These are phyloP conservation scores for Aspergillus piperis DNA, from an alignment of 2,329 filamentous ascomycete genomes.

Conservation along the genomic window DNA sequence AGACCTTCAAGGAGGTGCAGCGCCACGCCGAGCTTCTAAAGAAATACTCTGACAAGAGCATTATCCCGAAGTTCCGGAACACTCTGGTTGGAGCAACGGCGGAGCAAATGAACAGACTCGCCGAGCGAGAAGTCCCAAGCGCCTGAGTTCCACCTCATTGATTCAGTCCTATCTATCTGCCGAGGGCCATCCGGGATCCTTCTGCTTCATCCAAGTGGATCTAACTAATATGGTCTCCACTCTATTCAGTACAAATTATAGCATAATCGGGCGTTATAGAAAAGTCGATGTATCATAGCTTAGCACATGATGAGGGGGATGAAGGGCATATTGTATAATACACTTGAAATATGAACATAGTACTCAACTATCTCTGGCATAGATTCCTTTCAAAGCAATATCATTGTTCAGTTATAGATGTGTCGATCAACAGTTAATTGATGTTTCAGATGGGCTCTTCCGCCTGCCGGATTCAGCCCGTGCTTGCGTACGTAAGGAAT, in stretches of 20 bases:
- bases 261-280: background rate
- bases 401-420: background rate
- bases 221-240: background rate
- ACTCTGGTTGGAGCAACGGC: slow-evolving; percentile 25
- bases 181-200: too few species aligned
- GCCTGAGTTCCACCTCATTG: too few species aligned
- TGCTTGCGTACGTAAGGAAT: slow-evolving; percentile 37
- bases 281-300: too few species aligned
- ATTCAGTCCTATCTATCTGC: too few species aligned
- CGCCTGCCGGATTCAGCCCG: slow-evolving; percentile 26
- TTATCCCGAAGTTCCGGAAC: slow-evolving; percentile 17
- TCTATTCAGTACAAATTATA: background rate
- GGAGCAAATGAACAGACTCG: slow-evolving; percentile 25
- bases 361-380: background rate
- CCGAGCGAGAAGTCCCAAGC: slow-evolving; percentile 2
- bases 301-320: too few species aligned
- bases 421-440: background rate
- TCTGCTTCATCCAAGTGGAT: background rate
- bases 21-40: slow-evolving; percentile 30
- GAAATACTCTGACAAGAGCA: slow-evolving; percentile 31
- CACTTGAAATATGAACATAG: too few species aligned
- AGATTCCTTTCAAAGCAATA: background rate
- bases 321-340: too few species aligned
- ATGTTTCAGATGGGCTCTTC: slow-evolving; percentile 13
- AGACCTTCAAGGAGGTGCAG: slow-evolving; percentile 25